Evolutionary conservation across 768 basidiomycete species (phyloP).

Genomic region (Tephrocybe sp.): DNA sequence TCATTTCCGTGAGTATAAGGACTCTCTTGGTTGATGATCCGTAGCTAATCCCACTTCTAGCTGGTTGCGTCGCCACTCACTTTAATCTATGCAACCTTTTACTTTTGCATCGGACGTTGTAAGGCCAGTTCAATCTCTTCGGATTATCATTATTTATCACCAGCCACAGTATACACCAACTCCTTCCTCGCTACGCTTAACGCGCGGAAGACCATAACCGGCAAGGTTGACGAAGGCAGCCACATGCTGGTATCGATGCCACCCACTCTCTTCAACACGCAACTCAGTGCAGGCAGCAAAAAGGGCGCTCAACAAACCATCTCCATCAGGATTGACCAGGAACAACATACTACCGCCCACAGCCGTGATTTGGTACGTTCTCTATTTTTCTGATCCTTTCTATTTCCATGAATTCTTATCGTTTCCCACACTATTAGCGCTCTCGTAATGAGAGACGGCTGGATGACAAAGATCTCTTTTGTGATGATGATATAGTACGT

Average conservation of each 20-base stretch:
- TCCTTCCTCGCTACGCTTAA: constrained; percentile 54
- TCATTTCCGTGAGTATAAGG: constrained; percentile 38
- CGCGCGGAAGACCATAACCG: constrained; percentile 38
- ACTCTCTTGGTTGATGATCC: not conserved
- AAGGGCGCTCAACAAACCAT: constrained; percentile 25
- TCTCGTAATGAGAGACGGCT: not conserved
- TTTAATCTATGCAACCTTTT: constrained; percentile 51
- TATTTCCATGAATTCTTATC: not conserved
- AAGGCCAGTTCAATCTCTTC: constrained; percentile 16
- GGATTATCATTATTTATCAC: not conserved
- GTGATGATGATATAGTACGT: not conserved
- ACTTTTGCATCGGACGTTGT: constrained; percentile 52
- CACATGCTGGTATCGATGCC: constrained; percentile 34
- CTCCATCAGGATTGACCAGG: constrained; percentile 35
- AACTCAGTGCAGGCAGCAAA: constrained; percentile 3
- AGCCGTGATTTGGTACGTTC: not conserved
- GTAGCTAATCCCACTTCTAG: constrained; percentile 15
- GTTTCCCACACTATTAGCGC: not conserved
- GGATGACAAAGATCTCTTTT: not conserved
- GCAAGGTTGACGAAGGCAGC: constrained; percentile 26
- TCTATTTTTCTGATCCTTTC: too few species aligned
- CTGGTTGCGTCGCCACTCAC: constrained; percentile 39
- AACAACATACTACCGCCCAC: constrained; percentile 23
- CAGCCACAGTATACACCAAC: constrained; percentile 46
- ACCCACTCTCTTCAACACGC: constrained; percentile 22